Base-by-base conservation (phyloP, 352 stramenopile genomes). In the Pythium apleroticum region DNA sequence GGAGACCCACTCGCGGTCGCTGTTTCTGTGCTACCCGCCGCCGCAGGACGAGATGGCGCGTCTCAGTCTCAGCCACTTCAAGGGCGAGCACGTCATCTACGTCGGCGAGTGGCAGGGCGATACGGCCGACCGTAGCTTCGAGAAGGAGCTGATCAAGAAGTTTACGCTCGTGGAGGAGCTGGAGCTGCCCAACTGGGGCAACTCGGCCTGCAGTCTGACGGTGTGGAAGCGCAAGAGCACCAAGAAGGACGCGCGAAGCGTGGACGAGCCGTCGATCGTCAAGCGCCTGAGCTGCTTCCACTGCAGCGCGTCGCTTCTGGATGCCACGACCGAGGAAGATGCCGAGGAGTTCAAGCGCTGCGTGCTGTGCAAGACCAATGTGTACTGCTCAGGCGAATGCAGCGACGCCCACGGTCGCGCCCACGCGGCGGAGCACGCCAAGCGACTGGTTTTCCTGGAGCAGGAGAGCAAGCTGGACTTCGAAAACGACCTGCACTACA, bases 81-180 rank as follows among this genome's bases (percentile, higher is more conserved):
- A 87, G 60, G 85, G 85, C 15, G 68, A 84, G 30, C 69, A 80
- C 19, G 68, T 94, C 31, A 57, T 94, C 8, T 78, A 92, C 64
- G 71, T 94, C 1, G 85, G 85, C 20, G 85, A 94, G 56, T 94
- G 85, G 85, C 80, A 94, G 67, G 83, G 85, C 22, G 83, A 91
- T 59, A 91, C 85, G 12, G 85, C 74, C 19, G 81, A 91, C 54
- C 74, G 73, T 22, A 68, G 77, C 46, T 94, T 92, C 48, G 85
- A 94, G 60, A 77, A 69, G 9, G 78, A 80, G 55, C 69, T 94
- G 1, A 72, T 78, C 41, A 63, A 66, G n/a, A 65, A 68, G 4
- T 94, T 91, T 69, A 56, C 37, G 17, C 69, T 91, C 3, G 71
- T 80, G 50, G 65, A 81, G 50, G 73, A 90, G 60, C 53, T 90